Evolutionary conservation across 2,329 filamentous ascomycete species (phyloP).

Genomic region (Trichophyton benhamiae): DNA sequence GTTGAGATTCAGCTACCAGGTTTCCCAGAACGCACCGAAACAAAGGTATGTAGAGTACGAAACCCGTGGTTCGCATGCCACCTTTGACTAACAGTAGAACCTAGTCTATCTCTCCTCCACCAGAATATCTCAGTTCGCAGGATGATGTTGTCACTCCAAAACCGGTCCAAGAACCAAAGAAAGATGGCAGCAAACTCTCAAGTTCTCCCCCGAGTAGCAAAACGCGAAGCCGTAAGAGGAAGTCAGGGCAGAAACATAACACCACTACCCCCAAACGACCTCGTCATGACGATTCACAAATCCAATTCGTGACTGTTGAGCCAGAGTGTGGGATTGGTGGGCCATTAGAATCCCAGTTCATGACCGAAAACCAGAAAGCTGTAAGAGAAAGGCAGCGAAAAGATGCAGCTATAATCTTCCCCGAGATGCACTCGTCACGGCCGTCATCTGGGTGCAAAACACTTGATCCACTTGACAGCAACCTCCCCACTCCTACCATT

Average conservation of each 20-base stretch:
- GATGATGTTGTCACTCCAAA: slow-evolving; percentile 28
- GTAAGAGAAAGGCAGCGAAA: slow-evolving; percentile 57
- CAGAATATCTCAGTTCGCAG: slow-evolving; percentile 38
- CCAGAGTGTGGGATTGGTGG: slow-evolving; percentile 42
- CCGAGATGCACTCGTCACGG: slow-evolving; percentile 47
- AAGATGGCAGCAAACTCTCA: background rate
- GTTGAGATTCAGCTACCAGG: slow-evolving; percentile 41
- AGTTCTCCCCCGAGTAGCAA: slow-evolving; percentile 2
- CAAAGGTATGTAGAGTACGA: slow-evolving; percentile 19
- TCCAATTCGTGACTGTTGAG: slow-evolving; percentile 60
- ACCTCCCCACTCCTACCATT: slow-evolving; percentile 27
- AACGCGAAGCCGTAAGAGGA: background rate
- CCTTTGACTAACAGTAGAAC: slow-evolving; percentile 6
- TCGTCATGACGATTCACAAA: slow-evolving; percentile 70
- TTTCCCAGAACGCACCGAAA: slow-evolving; percentile 29
- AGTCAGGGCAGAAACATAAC: background rate
- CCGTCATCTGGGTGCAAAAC: slow-evolving; percentile 16
- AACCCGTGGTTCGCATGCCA: background rate
- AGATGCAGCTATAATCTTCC: slow-evolving; percentile 54
- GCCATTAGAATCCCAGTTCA: slow-evolving; percentile 51
- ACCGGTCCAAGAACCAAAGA: background rate
- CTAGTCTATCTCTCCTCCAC: slow-evolving; percentile 12
- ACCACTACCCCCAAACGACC: slow-evolving; percentile 41
- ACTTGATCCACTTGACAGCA: slow-evolving; percentile 17
- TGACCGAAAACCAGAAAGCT: slow-evolving; percentile 71